These are phyloP conservation scores for Nitzschia sp. DNA, from an alignment of 108 stramenopile species.

Conservation along the genomic window DNA sequence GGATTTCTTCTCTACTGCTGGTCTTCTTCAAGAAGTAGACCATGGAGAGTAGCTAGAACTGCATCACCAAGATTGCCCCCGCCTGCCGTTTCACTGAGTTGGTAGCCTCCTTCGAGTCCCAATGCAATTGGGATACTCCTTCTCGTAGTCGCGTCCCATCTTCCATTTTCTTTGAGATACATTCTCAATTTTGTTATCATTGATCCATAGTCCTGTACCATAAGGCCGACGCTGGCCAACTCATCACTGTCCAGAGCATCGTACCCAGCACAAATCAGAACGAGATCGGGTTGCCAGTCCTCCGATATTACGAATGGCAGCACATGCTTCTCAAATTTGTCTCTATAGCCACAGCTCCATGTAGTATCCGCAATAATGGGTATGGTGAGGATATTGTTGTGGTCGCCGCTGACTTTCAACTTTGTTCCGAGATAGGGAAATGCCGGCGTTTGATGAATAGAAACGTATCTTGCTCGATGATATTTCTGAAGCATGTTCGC, in stretches of 20 bases:
- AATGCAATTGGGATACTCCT: conserved; percentile 33
- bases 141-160: not conserved
- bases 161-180: conserved; percentile 6
- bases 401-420: conserved; percentile 3
- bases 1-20: no score
- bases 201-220: conserved; percentile 34
- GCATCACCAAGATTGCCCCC: conserved; percentile 50
- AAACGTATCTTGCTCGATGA: conserved; percentile 36
- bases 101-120: conserved; percentile 61
- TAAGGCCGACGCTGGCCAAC: conserved; percentile 37
- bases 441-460: conserved; percentile 49
- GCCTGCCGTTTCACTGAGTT: conserved; percentile 35
- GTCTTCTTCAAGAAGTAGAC: conserved; percentile 15
- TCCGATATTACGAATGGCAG: conserved; percentile 32
- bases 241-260: conserved; percentile 59
- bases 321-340: conserved; percentile 21
- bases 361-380: conserved; percentile 47
- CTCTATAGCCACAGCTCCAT: conserved; percentile 50
- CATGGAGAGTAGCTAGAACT: conserved; percentile 40
- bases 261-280: conserved; percentile 55
- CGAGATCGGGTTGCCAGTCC: conserved; percentile 46
- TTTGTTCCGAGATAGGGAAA: conserved; percentile 54
- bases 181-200: conserved; percentile 34
- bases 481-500: conserved; percentile 43
- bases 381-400: conserved; percentile 42